Conservation (phyloP, 2,329 filamentous ascomycete species). For the Aspergillus ochraceoroseus region DNA sequence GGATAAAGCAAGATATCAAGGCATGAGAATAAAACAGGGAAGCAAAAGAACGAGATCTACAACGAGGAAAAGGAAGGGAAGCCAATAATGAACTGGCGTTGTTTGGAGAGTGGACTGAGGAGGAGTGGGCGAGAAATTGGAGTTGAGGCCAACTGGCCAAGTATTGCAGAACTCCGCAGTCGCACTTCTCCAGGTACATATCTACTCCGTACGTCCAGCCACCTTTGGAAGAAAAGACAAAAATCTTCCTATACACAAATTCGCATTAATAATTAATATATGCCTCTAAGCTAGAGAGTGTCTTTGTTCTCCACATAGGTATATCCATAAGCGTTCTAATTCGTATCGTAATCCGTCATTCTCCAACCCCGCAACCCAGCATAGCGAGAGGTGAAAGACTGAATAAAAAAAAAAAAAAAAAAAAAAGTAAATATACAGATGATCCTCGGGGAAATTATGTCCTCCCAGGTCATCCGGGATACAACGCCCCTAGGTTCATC, state of each 20-base stretch:
- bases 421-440: constrained; percentile 20
- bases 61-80: constrained; percentile 1
- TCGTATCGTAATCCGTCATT: constrained; percentile 16
- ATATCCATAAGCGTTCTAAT: constrained; percentile 16
- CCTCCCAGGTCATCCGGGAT: not conserved
- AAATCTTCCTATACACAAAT: too few species aligned
- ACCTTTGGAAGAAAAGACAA: too few species aligned
- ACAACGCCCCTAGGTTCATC: not conserved
- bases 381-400: not conserved
- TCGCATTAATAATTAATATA: too few species aligned
- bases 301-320: constrained; percentile 6
- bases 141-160: constrained; percentile 26
- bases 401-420: too few species aligned
- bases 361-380: constrained; percentile 8
- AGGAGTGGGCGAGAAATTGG: not conserved
- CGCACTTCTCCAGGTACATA: too few species aligned
- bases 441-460: constrained; percentile 1
- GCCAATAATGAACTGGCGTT: constrained; percentile 4
- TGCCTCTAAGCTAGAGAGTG: too few species aligned
- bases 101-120: not conserved
- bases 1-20: constrained; percentile 16
- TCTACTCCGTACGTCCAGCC: too few species aligned
- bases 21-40: constrained; percentile 24
- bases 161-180: constrained; percentile 16
- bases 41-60: constrained; percentile 2